phyloP scores from a whole-genome alignment of 345 rosid genomes.

The Bretschneidera sinensis region DNA sequence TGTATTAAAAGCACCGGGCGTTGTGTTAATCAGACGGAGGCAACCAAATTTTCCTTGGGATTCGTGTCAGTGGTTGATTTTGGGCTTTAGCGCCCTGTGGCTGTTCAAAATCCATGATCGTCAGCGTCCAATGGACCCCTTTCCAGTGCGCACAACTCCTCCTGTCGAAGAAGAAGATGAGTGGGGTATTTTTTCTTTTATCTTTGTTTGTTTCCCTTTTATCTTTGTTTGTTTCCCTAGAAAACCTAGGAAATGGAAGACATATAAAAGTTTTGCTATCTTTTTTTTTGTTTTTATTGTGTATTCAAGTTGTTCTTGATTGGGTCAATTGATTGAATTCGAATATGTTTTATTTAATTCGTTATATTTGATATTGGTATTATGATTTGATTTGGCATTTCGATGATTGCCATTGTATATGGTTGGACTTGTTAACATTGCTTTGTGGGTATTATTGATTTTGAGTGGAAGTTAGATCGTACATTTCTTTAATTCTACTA shows the following conservation, averaged over 20 bases:
- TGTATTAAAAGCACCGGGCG: background rate
- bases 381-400: background rate
- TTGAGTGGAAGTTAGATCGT: background rate
- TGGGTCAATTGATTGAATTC: background rate
- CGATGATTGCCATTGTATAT: background rate
- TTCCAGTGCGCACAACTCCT: conserved; percentile 39
- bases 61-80: conserved; percentile 10
- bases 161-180: conserved; percentile 62
- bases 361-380: too few species aligned
- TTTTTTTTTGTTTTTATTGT: conserved; percentile 9
- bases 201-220: background rate
- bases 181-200: conserved; percentile 54
- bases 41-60: background rate
- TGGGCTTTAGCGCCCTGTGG: conserved; percentile 54
- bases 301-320: background rate
- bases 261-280: background rate
- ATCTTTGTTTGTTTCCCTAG: conserved; percentile 10
- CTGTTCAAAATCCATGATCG: conserved; percentile 62
- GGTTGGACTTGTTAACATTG: background rate
- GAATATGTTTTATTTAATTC: background rate
- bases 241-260: background rate
- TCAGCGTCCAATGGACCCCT: conserved; percentile 65
- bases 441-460: background rate
- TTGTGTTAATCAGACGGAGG: background rate
- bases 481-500: background rate